phyloP scores from a whole-genome alignment of 2,329 filamentous ascomycete genomes.

The Trichoderma cornu-damae region DNA sequence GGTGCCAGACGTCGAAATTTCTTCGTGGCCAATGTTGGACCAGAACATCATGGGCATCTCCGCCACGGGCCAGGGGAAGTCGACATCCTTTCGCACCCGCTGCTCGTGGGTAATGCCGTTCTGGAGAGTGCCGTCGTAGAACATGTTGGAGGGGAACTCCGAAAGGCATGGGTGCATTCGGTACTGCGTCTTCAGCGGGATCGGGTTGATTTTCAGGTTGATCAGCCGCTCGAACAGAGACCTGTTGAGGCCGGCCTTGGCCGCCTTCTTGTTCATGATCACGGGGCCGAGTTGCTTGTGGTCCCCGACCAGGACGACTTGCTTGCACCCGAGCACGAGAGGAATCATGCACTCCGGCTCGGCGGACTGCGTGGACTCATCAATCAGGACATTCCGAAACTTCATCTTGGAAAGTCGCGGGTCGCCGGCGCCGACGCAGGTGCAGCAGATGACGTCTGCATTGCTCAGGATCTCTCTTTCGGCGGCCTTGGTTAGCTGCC shows the following conservation, averaged over 20 bases:
- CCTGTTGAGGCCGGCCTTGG: slow-evolving; percentile 94
- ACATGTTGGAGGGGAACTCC: slow-evolving; percentile 98
- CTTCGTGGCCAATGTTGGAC: slow-evolving; percentile 95
- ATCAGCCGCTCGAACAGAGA: slow-evolving; percentile 97
- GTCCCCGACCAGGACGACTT: slow-evolving; percentile 96
- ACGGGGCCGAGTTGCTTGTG: slow-evolving; percentile 97
- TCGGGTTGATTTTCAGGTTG: slow-evolving; percentile 82
- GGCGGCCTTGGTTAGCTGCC: slow-evolving; percentile 86
- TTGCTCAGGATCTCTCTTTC: slow-evolving; percentile 93
- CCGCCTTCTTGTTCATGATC: slow-evolving; percentile 99
- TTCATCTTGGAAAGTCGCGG: slow-evolving; percentile 95
- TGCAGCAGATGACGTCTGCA: slow-evolving; percentile 97
- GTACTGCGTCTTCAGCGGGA: slow-evolving; percentile 93
- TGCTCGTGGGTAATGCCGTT: slow-evolving; percentile 91
- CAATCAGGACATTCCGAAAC: slow-evolving; percentile 95
- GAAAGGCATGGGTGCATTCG: slow-evolving; percentile 98
- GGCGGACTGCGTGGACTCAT: slow-evolving; percentile 96
- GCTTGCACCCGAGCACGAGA: slow-evolving; percentile 93
- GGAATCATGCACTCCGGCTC: slow-evolving; percentile 99
- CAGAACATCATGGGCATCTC: slow-evolving; percentile 99
- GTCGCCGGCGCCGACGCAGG: slow-evolving; percentile 94
- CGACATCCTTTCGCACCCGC: slow-evolving; percentile 83
- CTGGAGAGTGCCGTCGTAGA: slow-evolving; percentile 94
- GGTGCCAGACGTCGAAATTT: slow-evolving; percentile 95
- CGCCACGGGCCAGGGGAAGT: slow-evolving; percentile 93